phyloP scores from a whole-genome alignment of 176 grass and related monocot species.

The Avena atlantica region DNA sequence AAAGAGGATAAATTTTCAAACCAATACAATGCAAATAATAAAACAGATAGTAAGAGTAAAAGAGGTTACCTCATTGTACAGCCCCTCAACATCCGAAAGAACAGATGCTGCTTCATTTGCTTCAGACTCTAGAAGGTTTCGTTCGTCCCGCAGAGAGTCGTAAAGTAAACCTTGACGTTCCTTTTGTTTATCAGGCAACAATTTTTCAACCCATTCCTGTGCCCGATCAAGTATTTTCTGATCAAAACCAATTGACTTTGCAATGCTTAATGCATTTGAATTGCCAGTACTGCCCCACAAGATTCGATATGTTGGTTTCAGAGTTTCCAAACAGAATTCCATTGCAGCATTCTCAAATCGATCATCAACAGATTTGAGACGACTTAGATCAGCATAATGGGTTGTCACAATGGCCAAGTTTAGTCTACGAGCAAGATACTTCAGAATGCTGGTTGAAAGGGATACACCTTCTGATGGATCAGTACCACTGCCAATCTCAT shows the following conservation, averaged over 20 bases:
- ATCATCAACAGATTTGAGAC: slow-evolving; percentile 55
- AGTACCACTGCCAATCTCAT: slow-evolving; percentile 80
- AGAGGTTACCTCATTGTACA: slow-evolving; percentile 59
- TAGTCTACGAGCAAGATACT: slow-evolving; percentile 53
- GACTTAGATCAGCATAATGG: slow-evolving; percentile 75
- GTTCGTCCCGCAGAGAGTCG: slow-evolving; percentile 60
- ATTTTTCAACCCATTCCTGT: slow-evolving; percentile 71
- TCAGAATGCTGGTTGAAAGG: slow-evolving; percentile 80
- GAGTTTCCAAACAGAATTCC: slow-evolving; percentile 74
- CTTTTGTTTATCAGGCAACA: slow-evolving; percentile 73
- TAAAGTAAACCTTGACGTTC: slow-evolving; percentile 79
- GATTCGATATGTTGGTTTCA: slow-evolving; percentile 73
- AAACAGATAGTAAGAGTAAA: not conserved
- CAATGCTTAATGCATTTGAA: slow-evolving; percentile 80
- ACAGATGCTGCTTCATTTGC: slow-evolving; percentile 69
- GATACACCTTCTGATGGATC: slow-evolving; percentile 85
- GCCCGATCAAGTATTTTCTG: slow-evolving; percentile 60
- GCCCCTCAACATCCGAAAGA: slow-evolving; percentile 53
- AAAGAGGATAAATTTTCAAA: not conserved
- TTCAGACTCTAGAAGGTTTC: slow-evolving; percentile 54
- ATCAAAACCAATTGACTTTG: slow-evolving; percentile 84
- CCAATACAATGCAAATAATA: not conserved
- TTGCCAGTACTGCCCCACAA: slow-evolving; percentile 77
- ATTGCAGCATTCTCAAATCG: slow-evolving; percentile 84
- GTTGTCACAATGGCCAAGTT: slow-evolving; percentile 74